Percentiles rank a stretch among this genome's conserved stretches.
Conservation (phyloP, 768 basidiomycete genomes). For the Rhodotorula diobovata region DNA sequence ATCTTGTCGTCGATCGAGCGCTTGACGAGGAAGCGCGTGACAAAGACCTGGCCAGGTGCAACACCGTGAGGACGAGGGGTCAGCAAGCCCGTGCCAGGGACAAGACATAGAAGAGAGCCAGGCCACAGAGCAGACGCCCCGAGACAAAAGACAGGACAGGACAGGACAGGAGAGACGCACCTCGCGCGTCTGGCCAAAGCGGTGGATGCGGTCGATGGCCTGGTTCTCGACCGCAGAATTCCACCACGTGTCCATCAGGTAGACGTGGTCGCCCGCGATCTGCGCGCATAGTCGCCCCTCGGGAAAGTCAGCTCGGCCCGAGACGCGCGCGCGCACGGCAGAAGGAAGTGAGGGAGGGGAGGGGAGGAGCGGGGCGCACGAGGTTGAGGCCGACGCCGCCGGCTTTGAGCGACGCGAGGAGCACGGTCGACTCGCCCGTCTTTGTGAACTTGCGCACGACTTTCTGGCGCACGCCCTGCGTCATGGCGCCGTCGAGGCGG, state of each 20-base stretch:
- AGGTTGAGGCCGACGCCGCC: conserved; percentile 73
- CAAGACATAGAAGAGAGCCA: too few species aligned
- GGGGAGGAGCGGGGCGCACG: background rate
- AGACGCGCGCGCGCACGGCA: too few species aligned
- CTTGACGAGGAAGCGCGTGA: conserved; percentile 37
- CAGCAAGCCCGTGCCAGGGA: background rate
- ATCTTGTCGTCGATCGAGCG: conserved; percentile 43
- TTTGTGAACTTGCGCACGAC: conserved; percentile 67
- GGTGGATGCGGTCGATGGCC: conserved; percentile 42
- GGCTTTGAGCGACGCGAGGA: conserved; percentile 61
- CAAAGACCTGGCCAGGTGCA: conserved; percentile 20
- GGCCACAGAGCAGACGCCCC: too few species aligned
- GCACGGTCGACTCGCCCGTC: conserved; percentile 24
- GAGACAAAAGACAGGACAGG: too few species aligned
- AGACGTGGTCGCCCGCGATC: conserved; percentile 76
- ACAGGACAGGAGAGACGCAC: conserved; percentile 5
- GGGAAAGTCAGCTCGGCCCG: conserved; percentile 49
- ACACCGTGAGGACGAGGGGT: too few species aligned
- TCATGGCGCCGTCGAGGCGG: conserved; percentile 90
- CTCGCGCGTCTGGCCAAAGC: conserved; percentile 42
- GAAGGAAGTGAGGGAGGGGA: background rate
- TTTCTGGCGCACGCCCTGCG: conserved; percentile 68
- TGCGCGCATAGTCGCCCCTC: too few species aligned
- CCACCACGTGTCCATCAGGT: conserved; percentile 52
- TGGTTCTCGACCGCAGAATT: conserved; percentile 35